Evolutionary conservation across 108 stramenopile genomes (phyloP).

Genomic region (Skeletonema menzelii): DNA sequence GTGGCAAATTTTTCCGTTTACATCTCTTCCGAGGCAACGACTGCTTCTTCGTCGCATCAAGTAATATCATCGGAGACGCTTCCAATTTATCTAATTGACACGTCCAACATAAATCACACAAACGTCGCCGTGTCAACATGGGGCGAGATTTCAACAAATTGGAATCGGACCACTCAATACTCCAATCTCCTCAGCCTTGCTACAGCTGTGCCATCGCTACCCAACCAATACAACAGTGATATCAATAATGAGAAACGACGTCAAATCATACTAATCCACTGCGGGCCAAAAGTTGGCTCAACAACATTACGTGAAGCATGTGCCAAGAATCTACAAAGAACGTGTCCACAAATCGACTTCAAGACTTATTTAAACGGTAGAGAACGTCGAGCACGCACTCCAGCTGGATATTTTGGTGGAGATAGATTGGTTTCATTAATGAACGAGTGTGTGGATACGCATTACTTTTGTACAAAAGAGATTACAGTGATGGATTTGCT

Average conservation of each 20-base stretch:
- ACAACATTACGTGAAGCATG: conserved; percentile 31
- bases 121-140: conserved; percentile 3
- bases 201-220: conserved; percentile 9
- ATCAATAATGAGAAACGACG: neutral
- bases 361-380: neutral
- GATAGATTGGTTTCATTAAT: conserved; percentile 10
- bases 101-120: neutral
- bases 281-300: conserved; percentile 30
- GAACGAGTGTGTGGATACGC: conserved; percentile 14
- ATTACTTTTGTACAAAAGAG: conserved; percentile 32
- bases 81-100: conserved; percentile 24
- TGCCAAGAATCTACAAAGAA: neutral
- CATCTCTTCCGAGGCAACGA: neutral
- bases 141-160: conserved; percentile 3
- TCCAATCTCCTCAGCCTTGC: conserved; percentile 1
- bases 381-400: neutral
- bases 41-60: neutral
- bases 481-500: conserved; percentile 14
- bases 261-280: conserved; percentile 30
- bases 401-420: conserved; percentile 14
- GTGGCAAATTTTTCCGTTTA: neutral
- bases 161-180: conserved; percentile 36
- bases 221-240: neutral
- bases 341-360: conserved; percentile 6
- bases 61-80: neutral